These are phyloP conservation scores for Prunus armeniaca DNA, from an alignment of 306 rosid genomes.

Conservation along the genomic window DNA sequence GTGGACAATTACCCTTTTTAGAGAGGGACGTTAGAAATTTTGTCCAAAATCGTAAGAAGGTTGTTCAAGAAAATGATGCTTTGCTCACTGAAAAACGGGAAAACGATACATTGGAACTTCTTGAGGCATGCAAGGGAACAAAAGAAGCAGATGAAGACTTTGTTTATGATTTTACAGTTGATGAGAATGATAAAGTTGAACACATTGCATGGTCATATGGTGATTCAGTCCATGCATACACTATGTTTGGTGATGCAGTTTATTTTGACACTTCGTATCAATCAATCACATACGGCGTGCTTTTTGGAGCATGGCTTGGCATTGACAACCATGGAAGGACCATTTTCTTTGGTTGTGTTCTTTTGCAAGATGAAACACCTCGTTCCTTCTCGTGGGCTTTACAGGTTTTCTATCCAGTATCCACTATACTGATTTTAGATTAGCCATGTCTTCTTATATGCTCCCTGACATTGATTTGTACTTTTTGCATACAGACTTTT, in stretches of 20 bases:
- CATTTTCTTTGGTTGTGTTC: slow-evolving; percentile 73
- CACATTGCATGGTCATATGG: slow-evolving; percentile 83
- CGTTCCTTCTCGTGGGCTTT: slow-evolving; percentile 89
- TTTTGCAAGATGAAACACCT: slow-evolving; percentile 85
- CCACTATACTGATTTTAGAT: slow-evolving; percentile 35
- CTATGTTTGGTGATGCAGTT: slow-evolving; percentile 75
- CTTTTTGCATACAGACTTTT: slow-evolving; percentile 59
- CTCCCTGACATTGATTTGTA: slow-evolving; percentile 33
- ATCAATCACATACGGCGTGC: slow-evolving; percentile 82
- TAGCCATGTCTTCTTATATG: slow-evolving; percentile 23
- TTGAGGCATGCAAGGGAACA: slow-evolving; percentile 80
- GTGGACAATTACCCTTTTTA: slow-evolving; percentile 86
- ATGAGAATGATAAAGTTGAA: slow-evolving; percentile 75
- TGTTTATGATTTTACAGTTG: slow-evolving; percentile 76
- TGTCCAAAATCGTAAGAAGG: slow-evolving; percentile 84
- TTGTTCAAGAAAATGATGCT: slow-evolving; percentile 82
- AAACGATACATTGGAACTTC: slow-evolving; percentile 75
- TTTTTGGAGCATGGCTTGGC: slow-evolving; percentile 95
- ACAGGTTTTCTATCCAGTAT: slow-evolving; percentile 64
- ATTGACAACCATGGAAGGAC: slow-evolving; percentile 84
- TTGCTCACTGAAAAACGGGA: slow-evolving; percentile 84
- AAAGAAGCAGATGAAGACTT: slow-evolving; percentile 70
- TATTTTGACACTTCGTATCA: slow-evolving; percentile 71
- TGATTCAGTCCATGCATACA: slow-evolving; percentile 59
- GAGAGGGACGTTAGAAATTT: slow-evolving; percentile 97